These are phyloP conservation scores for Trichoderma semiorbis DNA, from an alignment of 2,329 filamentous ascomycete species.

Conservation along the genomic window DNA sequence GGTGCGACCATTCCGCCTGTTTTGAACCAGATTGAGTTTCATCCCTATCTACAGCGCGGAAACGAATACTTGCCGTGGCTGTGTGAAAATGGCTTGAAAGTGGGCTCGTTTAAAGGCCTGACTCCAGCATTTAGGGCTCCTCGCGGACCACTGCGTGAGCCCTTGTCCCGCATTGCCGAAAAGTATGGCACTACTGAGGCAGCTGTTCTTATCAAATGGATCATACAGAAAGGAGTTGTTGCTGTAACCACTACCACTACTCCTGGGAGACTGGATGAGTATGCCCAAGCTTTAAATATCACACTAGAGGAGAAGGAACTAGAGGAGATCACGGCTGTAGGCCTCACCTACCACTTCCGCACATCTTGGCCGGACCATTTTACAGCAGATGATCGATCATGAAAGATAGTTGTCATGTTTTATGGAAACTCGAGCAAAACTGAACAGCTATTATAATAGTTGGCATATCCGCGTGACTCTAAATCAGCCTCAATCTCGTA, in stretches of 20 bases:
- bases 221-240: background rate
- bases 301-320: background rate
- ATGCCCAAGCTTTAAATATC: background rate
- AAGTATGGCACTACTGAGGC: background rate
- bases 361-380: background rate
- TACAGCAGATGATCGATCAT: background rate
- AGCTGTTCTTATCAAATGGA: background rate
- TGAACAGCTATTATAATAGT: background rate
- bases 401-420: background rate
- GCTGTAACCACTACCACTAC: background rate
- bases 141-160: background rate
- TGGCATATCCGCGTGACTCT: background rate
- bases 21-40: background rate
- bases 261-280: background rate
- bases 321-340: background rate
- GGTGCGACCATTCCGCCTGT: background rate
- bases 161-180: background rate
- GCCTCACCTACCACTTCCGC: background rate
- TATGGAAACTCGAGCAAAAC: background rate
- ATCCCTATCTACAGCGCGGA: background rate
- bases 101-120: background rate
- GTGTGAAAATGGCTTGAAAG: background rate
- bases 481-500: background rate
- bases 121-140: background rate
- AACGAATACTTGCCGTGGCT: background rate